Base-by-base conservation (phyloP, 129 eudicot genomes). In the Sambucus nigra region DNA sequence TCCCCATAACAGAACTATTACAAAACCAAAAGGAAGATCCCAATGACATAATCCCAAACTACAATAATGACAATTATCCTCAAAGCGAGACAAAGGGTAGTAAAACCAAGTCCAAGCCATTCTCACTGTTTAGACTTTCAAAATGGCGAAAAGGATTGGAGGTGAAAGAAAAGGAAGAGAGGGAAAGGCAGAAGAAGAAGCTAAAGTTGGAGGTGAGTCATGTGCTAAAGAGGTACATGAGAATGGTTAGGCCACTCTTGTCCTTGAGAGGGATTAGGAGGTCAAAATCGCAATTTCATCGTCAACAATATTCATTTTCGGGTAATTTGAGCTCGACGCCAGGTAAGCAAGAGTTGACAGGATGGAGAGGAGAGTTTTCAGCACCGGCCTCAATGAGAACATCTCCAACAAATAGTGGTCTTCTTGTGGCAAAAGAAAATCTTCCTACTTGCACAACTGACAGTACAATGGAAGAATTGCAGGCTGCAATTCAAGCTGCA, bases 401-500 rank as follows among this genome's bases (percentile, higher is more conserved):
- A 12, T 89, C 97, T 21, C 95, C 95, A 29, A 70, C 81, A 2
- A 84, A 89, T 32, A 84, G 97, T 39, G 97, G 95, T 29, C 73
- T 61, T 27, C 73, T 89, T 41, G 67, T 69, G 35, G 77, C 92
- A 2, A 73, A 70, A 26, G 65, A 78, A 28, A 63, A 67, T 7
- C 64, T 69, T 5, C 58, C 87, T 9, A 67, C 21, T 60, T 53
- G 71, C 5, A 67, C 69, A 1, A 81, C 83, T 69, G 95, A 89
- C 47, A 84, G 95, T 53, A 75, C 93, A 46, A 89, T 89, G 95
- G 97, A 89, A 55, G 97, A 89, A 41, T 54, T 89, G 42, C 95
- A 89, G 55, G 83, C 95, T 52, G 95, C 97, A 9, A 89, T 89
- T 75, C 93, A 84, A 72, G 95, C 97, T 65, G 97, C 95, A 19